These are phyloP conservation scores for Rusavskia elegans DNA, from an alignment of 495 filamentous ascomycete genomes.

Conservation along the genomic window DNA sequence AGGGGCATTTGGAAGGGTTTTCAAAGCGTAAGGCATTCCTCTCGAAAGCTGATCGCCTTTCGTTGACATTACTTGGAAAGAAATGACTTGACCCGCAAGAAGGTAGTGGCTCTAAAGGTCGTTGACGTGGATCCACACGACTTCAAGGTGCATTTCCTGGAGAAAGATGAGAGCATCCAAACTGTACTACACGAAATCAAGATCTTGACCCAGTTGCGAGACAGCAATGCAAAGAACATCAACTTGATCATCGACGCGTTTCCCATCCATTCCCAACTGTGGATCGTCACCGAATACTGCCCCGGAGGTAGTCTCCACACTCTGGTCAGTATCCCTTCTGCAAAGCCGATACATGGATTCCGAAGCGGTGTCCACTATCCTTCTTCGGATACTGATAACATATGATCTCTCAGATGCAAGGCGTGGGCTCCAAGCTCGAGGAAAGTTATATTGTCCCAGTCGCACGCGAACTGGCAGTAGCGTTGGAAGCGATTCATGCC, in stretches of 20 bases:
- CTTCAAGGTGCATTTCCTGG: conserved; percentile 45
- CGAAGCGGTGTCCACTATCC: background rate
- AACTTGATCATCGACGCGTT: conserved; percentile 81
- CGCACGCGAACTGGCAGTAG: conserved; percentile 71
- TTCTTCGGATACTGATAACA: conserved; percentile 1
- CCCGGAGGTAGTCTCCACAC: conserved; percentile 92
- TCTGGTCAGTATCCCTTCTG: conserved; percentile 32
- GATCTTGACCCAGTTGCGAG: conserved; percentile 68
- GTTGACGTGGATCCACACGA: conserved; percentile 87
- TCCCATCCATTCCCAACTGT: conserved; percentile 72
- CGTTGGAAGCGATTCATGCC: conserved; percentile 73
- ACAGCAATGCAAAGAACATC: conserved; percentile 74
- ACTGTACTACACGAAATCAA: conserved; percentile 82
- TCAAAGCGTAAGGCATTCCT: conserved; percentile 49
- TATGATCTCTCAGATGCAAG: conserved; percentile 24
- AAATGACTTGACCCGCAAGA: conserved; percentile 22
- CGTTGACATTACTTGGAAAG: conserved; percentile 2
- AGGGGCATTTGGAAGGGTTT: conserved; percentile 88
- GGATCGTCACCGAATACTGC: conserved; percentile 93
- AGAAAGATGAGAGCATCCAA: conserved; percentile 64
- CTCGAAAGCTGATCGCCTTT: background rate
- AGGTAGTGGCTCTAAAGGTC: conserved; percentile 82
- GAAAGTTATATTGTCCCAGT: conserved; percentile 87
- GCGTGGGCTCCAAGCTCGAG: conserved; percentile 53
- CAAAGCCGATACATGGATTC: background rate